Evolutionary conservation across 257 asterid species (phyloP), one percentile per base, ranked within the genome.

Genomic region (Echium plantagineum): DNA sequence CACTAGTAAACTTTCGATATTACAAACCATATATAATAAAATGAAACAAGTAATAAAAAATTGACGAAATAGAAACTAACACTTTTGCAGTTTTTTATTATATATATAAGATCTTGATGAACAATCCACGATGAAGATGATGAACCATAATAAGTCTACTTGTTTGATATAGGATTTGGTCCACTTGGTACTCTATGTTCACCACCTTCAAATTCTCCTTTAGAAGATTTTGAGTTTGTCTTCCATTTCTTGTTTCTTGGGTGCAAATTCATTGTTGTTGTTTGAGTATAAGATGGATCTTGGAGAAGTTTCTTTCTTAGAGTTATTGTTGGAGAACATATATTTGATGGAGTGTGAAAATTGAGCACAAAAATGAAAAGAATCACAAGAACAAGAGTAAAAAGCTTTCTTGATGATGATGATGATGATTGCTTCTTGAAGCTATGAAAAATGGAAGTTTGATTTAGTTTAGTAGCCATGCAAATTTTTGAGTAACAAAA

Each of bases 131-230:
- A 7, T 42, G 49, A 13, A 42, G 1, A 17, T 54, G 21, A n/a
- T 58, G 4, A 24, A 49, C 6, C 42, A 22, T 1, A 62, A 55
- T 55, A 55, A 21, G 12, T 30, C 67, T 66, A 83, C 83, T 84
- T 76, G 72, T 87, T 87, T 38, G 86, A 76, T 64, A 83, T 82
- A 51, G 96, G 96, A 76, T 89, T 89, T 59, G 96, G 95, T 42
- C 96, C 96, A 58, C 94, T 89, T 0, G 96, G 96, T 66, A 89
- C 95, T 73, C 80, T 90, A 66, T 89, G 96, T 58, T 83, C 74
- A 58, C 78, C 75, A 9, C 63, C 86, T 69, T 78, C 77, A 58
- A 81, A 89, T 74, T 59, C 74, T 60, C 49, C 51, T 32, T 38
- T 42, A 64, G 58, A 52, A 68, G 28, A 52, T 46, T 13, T 55